phyloP scores from a whole-genome alignment of 371 early-diverging fungal species.

The Rhizopus stolonifer region DNA sequence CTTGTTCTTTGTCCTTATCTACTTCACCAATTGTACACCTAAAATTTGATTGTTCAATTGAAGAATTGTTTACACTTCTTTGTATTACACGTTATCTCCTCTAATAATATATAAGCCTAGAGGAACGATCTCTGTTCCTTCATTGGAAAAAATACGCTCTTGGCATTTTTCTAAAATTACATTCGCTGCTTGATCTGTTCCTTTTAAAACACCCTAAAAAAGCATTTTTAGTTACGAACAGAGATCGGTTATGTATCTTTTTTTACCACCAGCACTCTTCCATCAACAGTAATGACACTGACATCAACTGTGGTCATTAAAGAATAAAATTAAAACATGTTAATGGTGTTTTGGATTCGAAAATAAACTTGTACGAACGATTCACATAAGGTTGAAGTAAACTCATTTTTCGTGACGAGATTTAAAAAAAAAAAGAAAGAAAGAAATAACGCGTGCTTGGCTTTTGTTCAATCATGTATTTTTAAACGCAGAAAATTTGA shows the following conservation, averaged over 20 bases:
- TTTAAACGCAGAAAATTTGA: neutral
- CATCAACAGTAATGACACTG: constrained; percentile 60
- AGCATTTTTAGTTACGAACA: neutral
- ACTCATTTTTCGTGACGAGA: constrained; percentile 21
- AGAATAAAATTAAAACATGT: neutral
- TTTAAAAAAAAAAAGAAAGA: constrained; percentile 4
- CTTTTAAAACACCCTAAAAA: constrained; percentile 67
- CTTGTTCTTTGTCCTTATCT: constrained; percentile 47
- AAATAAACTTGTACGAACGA: constrained; percentile 21
- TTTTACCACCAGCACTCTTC: constrained; percentile 62
- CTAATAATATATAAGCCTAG: constrained; percentile 78
- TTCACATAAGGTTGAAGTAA: constrained; percentile 39
- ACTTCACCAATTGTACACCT: constrained; percentile 51
- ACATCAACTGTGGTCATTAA: constrained; percentile 36
- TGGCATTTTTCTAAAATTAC: constrained; percentile 69
- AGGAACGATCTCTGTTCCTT: constrained; percentile 69
- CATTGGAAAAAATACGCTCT: constrained; percentile 77
- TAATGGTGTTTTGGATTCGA: neutral
- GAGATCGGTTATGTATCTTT: neutral
- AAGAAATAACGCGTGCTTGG: too few relatives aligned
- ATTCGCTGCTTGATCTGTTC: constrained; percentile 81
- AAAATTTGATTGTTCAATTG: neutral
- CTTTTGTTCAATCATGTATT: too few relatives aligned
- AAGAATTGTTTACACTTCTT: neutral
- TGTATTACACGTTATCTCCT: constrained; percentile 72